Conservation (phyloP, 345 rosid species). For the Nephelium lappaceum region DNA sequence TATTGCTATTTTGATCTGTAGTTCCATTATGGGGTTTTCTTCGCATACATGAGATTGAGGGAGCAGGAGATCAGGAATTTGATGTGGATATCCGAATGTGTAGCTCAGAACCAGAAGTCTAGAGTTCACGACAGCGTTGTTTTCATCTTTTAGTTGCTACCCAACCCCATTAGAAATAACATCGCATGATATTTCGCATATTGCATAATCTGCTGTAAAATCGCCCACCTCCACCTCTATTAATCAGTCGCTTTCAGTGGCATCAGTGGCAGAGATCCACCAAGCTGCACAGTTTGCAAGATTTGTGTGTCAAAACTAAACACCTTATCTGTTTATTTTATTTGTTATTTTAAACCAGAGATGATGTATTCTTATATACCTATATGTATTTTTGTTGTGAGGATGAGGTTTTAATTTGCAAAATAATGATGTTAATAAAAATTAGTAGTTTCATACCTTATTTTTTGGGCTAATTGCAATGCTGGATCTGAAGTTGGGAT, state of each 20-base stretch:
- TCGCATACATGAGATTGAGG: conserved; percentile 92
- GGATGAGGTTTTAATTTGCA: neutral
- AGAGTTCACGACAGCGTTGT: conserved; percentile 98
- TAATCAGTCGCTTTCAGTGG: conserved; percentile 15
- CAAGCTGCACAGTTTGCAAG: conserved; percentile 10
- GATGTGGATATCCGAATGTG: conserved; percentile 99
- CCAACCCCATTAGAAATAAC: neutral
- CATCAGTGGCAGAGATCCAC: conserved; percentile 21
- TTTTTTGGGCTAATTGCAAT: neutral
- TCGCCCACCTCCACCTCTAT: neutral
- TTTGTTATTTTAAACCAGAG: conserved; percentile 1
- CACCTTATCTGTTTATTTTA: neutral
- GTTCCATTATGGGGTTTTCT: conserved; percentile 96
- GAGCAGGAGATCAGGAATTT: conserved; percentile 99
- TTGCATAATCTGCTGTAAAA: conserved; percentile 20
- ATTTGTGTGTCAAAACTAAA: conserved; percentile 21
- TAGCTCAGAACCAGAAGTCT: conserved; percentile 97
- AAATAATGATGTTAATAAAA: neutral
- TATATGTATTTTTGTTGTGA: neutral
- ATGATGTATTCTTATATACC: conserved; percentile 9
- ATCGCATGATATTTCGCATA: neutral
- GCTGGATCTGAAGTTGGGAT: neutral
- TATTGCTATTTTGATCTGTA: conserved; percentile 33
- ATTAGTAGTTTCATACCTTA: too few relatives aligned
- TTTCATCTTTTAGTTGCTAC: conserved; percentile 66